Evolutionary conservation across 2,329 filamentous ascomycete genomes (phyloP), one percentile per base, ranked within the genome.

Genomic region (Cryphonectria japonica): DNA sequence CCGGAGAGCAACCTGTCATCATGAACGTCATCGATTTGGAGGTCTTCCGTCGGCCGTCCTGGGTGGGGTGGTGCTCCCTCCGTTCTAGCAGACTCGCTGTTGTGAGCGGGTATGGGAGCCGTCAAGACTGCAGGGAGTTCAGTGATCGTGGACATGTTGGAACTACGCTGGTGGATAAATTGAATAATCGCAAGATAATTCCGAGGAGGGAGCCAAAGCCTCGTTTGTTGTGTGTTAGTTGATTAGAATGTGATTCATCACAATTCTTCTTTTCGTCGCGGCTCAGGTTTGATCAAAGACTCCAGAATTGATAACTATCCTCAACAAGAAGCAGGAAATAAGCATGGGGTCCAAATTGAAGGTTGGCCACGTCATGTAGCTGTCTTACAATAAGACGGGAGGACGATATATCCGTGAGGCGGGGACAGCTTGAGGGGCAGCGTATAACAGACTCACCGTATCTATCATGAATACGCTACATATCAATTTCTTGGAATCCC

Each of bases 31-130:
- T 64, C 64, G 8, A 72, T 19, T 2, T 60, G 6, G 6, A 72
- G 29, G 8, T 26, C 16, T 13, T 68, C 54, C 19, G 14, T 43
- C 19, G 70, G 68, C n/a, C 43, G 68, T n/a, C 65, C 68, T 14
- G 65, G 64, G 6, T 57, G 63, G 46, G 43, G 5, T 46, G 57
- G 26, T 22, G 39, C 7, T 34, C 14, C 29, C 32, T 52, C 54
- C 7, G n/a, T 39, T 22, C 32, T 11, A 13, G 11, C 32, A 39
- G 32, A 5, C 19, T 61, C 2, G 7, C 34, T 16, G 13, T 16
- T 16, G 13, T 16, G 14, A 4, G 8, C 16, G 5, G 52, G 16
- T 8, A 29, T 5, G 13, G 34, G 3, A 14, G 52, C 37, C 11
- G 57, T 29, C 14, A 5, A 11, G 9, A 16, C 11, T 37, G 6